Percentiles rank a stretch among this genome's conserved stretches.
Evolutionary conservation across 2,329 filamentous ascomycete genomes (phyloP).

Genomic region (Alternaria dauci): DNA sequence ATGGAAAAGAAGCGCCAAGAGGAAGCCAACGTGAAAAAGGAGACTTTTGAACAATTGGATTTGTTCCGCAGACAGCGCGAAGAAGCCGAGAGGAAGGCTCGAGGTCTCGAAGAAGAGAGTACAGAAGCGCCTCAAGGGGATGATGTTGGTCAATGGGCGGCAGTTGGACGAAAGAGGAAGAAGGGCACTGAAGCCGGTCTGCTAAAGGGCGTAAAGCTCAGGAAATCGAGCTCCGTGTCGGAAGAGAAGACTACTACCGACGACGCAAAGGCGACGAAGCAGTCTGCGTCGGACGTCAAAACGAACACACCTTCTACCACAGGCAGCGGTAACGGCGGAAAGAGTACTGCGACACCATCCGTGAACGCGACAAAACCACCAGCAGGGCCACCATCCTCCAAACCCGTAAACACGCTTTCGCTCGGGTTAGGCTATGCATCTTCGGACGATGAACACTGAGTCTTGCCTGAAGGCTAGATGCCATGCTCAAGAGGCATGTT

Average conservation of each 20-base stretch:
- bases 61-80: conserved; percentile 67
- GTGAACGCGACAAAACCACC: conserved; percentile 5
- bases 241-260: conserved; percentile 20
- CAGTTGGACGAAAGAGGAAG: conserved; percentile 61
- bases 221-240: conserved; percentile 44
- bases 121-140: conserved; percentile 44
- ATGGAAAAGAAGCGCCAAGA: conserved; percentile 65
- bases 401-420: conserved; percentile 26
- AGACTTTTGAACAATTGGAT: conserved; percentile 67
- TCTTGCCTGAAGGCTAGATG: too few relatives aligned
- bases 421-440: conserved; percentile 55
- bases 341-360: conserved; percentile 4
- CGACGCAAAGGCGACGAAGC: conserved; percentile 1
- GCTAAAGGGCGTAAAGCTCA: conserved; percentile 56
- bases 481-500: background rate
- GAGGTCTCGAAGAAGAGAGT: conserved; percentile 49
- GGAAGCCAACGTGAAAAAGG: conserved; percentile 64
- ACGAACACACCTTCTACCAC: background rate
- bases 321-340: background rate
- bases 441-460: conserved; percentile 54
- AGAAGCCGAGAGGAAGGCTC: conserved; percentile 62
- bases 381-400: conserved; percentile 26
- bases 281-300: background rate
- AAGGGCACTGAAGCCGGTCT: conserved; percentile 51
- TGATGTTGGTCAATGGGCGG: conserved; percentile 60